These are phyloP conservation scores for Lachnellula suecica DNA, from an alignment of 2,329 filamentous ascomycete genomes.

Conservation along the genomic window DNA sequence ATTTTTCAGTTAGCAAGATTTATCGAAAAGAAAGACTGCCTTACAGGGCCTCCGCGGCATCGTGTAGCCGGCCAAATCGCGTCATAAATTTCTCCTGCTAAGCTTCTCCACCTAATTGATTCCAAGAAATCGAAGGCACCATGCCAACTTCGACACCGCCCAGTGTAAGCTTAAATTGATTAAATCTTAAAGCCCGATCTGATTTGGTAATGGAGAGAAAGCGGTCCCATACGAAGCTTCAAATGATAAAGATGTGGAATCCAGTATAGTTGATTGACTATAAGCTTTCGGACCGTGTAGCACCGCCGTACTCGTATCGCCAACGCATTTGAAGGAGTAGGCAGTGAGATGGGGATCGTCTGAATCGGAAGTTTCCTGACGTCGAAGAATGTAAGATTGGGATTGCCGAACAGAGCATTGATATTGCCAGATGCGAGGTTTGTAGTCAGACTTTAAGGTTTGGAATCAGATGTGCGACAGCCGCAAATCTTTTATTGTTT, in stretches of 20 bases:
- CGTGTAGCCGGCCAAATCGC: constrained; percentile 15
- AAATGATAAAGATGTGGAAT: too few species aligned
- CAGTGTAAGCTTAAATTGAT: too few species aligned
- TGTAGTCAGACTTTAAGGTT: too few species aligned
- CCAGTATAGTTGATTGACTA: not conserved
- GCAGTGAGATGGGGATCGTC: constrained; percentile 2
- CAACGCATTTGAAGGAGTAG: not conserved
- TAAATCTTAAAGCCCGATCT: too few species aligned
- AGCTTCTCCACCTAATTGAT: not conserved
- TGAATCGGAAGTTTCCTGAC: not conserved
- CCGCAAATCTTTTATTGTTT: too few species aligned
- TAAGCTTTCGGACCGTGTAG: not conserved
- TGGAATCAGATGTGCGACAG: too few species aligned
- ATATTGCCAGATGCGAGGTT: too few species aligned
- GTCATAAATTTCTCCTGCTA: constrained; percentile 12
- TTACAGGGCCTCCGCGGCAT: constrained; percentile 16
- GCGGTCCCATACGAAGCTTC: too few species aligned
- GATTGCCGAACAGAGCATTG: too few species aligned
- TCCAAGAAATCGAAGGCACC: constrained; percentile 3
- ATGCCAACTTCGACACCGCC: not conserved
- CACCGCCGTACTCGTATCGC: not conserved
- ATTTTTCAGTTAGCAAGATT: not conserved
- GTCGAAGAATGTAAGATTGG: too few species aligned
- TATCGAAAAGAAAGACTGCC: not conserved
- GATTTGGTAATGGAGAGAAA: too few species aligned